Base-by-base conservation (phyloP, 2,329 filamentous ascomycete species). In the Mariannaea elegans region DNA sequence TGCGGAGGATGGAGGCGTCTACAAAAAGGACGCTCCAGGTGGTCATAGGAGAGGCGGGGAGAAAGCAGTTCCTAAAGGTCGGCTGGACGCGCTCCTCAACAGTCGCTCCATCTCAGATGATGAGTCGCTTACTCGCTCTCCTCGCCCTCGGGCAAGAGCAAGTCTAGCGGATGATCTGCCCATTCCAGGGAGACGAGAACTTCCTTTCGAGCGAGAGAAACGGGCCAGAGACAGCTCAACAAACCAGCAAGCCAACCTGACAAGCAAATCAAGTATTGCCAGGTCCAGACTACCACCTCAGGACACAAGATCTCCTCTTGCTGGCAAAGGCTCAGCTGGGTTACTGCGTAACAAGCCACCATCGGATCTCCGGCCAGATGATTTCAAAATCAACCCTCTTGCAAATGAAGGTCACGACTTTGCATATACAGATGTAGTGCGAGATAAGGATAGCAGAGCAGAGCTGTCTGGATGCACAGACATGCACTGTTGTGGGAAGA, bases 301-400 rank as follows among this genome's bases (percentile, higher is more conserved):
- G 32, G 46, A 64, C 18, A 53, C 52, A 24, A 65, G 59, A 39
- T 62, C 65, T 21, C 56, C 63, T 9, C 36, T 61, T 18, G 63
- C 56, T 45, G 56, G 66, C 44, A 61, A 59, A 46, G 76, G 77
- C 4, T 21, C 56, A 3, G 21, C 54, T 1, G 64, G 64, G 58
- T 79, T 80, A 1, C 81, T 91, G 14, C 86, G 92, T 47, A 73
- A 81, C 9, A 86, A 83, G 49, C 84, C 87, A 1, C 64, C 87
- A 3, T 76, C 81, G 1, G 78, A 83, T 31, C 82, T 97, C 12
- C 78, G 78, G 13, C 78, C 90, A 1, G 84, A 87, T 12, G 90
- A 97, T 75, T 97, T 97, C 80, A 94, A 90, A 72, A 81, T 95
- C 67, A 97, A 97, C 64, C 89, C 92, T 0, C 78, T 80, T 4